Evolutionary conservation across 164 flowering plant species (phyloP), one percentile per base, ranked within the genome.

Genomic region (Buxus sempervirens): DNA sequence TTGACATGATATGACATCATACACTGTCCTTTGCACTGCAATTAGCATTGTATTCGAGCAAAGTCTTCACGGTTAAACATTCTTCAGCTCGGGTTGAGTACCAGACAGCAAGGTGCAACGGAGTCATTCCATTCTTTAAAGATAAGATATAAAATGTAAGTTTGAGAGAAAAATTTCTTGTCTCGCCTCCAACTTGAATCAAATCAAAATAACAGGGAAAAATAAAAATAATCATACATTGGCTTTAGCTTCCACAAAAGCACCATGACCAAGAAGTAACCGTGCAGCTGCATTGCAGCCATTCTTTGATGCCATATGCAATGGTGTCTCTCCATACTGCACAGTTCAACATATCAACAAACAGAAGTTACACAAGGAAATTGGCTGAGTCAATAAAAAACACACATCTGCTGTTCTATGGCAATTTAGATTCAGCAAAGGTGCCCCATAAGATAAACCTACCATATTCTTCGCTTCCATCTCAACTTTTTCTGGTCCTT

Each of bases 271-370:
- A 62, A 96, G 90, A 79, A 96, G 97, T 70, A 96, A 62, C 66
- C 74, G 60, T 53, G 87, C 92, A 67, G 98, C 86, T 55, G 84
- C 95, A 79, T 72, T 83, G 77, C 97, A 84, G 6, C 98, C 98
- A 83, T 96, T 93, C 84, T 96, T 96, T 58, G 99, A 90, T 14
- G 99, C 99, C 95, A 93, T 90, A 75, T 96, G 98, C 76, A 96
- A 81, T 28, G 99, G 98, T 68, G 97, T 93, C 82, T 96, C 98
- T 64, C 99, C 98, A 80, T 93, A 90, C 99, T 96, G 90, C 76
- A 76, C 69, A 32, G 61, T 14, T 51, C 56, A 58, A 27, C 20
- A 72, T 28, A 26, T 72, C 58, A 66, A 55, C 62, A 51, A 20
- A 26, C 27, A 13, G 8, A 25, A 20, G 15, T 62, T n/a, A 61